phyloP scores from a whole-genome alignment of 257 asterid genomes.

The Solanum chmielewskii region DNA sequence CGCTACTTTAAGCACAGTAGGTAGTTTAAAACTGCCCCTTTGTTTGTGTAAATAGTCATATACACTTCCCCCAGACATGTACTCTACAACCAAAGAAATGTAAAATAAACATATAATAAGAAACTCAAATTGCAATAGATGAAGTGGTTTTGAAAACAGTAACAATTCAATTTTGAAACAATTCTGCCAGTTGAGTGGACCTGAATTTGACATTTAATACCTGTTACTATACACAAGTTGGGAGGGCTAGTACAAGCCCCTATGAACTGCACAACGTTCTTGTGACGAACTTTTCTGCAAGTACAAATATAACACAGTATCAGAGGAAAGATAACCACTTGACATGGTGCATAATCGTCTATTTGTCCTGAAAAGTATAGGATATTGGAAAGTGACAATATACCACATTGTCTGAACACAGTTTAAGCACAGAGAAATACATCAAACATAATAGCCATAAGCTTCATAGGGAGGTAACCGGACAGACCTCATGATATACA shows the following conservation, averaged over 20 bases:
- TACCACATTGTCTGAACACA: neutral
- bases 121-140: neutral
- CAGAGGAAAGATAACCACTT: neutral
- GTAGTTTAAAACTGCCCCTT: conserved; percentile 85
- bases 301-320: conserved; percentile 1
- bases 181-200: neutral
- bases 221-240: conserved; percentile 89
- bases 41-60: conserved; percentile 93
- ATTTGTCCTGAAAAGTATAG: neutral
- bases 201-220: conserved; percentile 15
- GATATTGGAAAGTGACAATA: neutral
- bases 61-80: conserved; percentile 95
- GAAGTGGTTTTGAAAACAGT: neutral
- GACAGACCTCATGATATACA: conserved; percentile 88
- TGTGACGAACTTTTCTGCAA: conserved; percentile 96
- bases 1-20: conserved; percentile 80
- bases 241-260: conserved; percentile 98
- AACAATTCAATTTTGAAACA: neutral
- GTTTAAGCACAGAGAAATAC: neutral
- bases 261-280: conserved; percentile 90
- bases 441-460: neutral
- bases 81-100: conserved; percentile 38
- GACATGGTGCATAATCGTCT: neutral
- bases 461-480: neutral
- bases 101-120: conserved; percentile 1